Percentiles rank a stretch among this genome's conserved stretches.
These are phyloP conservation scores for Cordyceps militaris DNA, from an alignment of 2,329 filamentous ascomycete genomes.

Conservation along the genomic window DNA sequence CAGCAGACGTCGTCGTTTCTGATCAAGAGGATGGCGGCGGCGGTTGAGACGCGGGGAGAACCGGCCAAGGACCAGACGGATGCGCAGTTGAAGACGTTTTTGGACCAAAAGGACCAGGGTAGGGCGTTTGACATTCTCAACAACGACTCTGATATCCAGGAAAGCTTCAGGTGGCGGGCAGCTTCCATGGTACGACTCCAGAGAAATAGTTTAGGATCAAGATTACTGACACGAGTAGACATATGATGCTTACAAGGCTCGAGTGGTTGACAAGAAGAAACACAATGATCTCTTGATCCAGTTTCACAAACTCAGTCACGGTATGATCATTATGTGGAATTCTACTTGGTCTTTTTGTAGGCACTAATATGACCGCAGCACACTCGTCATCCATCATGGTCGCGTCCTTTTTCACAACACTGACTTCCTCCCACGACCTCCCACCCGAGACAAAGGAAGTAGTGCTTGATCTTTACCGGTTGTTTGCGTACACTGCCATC, in stretches of 20 bases:
- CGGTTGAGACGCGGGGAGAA: constrained; percentile 55
- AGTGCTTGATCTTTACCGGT: constrained; percentile 5
- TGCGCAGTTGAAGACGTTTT: constrained; percentile 57
- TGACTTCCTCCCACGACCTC: not conserved
- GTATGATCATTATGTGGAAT: not conserved
- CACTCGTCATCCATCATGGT: constrained; percentile 11
- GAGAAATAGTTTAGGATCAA: no score
- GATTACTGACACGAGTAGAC: not conserved
- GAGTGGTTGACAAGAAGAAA: not conserved
- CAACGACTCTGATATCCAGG: constrained; percentile 62
- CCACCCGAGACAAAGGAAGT: not conserved
- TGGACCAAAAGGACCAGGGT: constrained; percentile 59
- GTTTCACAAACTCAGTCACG: constrained; percentile 9
- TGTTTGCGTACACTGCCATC: constrained; percentile 6
- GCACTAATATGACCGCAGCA: not conserved
- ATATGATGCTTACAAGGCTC: not conserved
- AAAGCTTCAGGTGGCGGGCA: constrained; percentile 68
- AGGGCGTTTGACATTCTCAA: constrained; percentile 69
- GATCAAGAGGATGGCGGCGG: constrained; percentile 47
- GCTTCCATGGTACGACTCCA: constrained; percentile 44
- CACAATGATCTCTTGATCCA: constrained; percentile 4
- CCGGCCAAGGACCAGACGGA: constrained; percentile 57
- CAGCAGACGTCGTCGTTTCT: constrained; percentile 73
- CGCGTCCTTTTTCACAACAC: not conserved
- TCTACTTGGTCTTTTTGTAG: not conserved